These are phyloP conservation scores for Fusarium succisae DNA, from an alignment of 2,329 filamentous ascomycete genomes.

Conservation along the genomic window DNA sequence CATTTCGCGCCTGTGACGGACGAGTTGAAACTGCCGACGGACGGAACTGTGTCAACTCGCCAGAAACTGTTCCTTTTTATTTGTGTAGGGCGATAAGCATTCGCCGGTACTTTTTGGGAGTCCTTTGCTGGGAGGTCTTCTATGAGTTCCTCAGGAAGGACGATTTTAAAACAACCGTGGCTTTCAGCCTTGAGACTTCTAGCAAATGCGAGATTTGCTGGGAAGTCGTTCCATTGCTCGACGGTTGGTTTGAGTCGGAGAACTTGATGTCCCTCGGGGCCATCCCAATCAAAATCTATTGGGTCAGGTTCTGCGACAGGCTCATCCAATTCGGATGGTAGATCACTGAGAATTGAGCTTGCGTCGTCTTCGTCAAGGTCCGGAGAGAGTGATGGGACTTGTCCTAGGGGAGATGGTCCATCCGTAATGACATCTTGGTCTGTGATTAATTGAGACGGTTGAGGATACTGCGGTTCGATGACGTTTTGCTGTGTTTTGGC, in stretches of 20 bases:
- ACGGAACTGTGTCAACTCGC: constrained; percentile 49
- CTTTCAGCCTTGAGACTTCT: constrained; percentile 43
- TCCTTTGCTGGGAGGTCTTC: constrained; percentile 47
- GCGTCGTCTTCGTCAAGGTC: constrained; percentile 20
- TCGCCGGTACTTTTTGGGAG: constrained; percentile 44
- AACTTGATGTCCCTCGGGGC: constrained; percentile 43
- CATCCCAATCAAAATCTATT: constrained; percentile 48
- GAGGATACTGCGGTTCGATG: constrained; percentile 26
- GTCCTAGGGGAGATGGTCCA: not conserved
- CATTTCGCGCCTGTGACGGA: constrained; percentile 37
- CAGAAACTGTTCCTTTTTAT: constrained; percentile 50
- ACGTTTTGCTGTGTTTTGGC: constrained; percentile 26
- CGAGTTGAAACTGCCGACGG: constrained; percentile 47
- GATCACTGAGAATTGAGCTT: constrained; percentile 42
- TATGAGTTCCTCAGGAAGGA: constrained; percentile 46
- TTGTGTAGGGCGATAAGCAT: constrained; percentile 50
- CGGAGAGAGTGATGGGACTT: not conserved
- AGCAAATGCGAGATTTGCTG: constrained; percentile 48
- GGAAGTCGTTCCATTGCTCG: constrained; percentile 51
- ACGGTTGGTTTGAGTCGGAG: constrained; percentile 48
- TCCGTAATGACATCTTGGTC: not conserved
- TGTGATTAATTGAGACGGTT: constrained; percentile 6
- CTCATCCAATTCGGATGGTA: constrained; percentile 18
- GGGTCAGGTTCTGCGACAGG: constrained; percentile 42
- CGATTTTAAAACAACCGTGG: constrained; percentile 53